Percentiles rank a stretch among this genome's conserved stretches.
These are phyloP conservation scores for Vigna nakashimae DNA, from an alignment of 306 rosid genomes.

Conservation along the genomic window DNA sequence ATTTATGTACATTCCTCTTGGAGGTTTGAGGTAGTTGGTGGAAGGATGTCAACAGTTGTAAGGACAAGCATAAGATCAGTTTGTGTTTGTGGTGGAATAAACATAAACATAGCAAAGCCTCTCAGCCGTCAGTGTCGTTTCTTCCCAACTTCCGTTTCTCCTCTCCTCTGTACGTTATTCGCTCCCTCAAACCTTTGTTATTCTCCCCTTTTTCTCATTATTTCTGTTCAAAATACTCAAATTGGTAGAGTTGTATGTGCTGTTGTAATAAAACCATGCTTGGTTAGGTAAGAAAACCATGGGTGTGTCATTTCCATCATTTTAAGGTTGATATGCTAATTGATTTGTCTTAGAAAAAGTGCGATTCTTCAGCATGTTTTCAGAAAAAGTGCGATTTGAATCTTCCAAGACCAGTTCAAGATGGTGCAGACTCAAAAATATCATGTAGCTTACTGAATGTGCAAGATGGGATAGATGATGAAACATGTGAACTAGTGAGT, in stretches of 20 bases:
- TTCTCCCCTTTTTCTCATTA: background rate
- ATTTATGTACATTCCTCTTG: background rate
- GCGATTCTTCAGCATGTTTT: conserved; percentile 65
- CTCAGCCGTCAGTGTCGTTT: conserved; percentile 12
- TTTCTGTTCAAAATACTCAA: background rate
- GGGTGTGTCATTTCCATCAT: background rate
- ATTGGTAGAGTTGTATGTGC: background rate
- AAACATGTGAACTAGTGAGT: conserved; percentile 74
- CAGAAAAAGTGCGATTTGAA: conserved; percentile 58
- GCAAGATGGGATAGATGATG: conserved; percentile 60
- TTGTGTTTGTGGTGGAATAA: conserved; percentile 18
- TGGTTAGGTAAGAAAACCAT: too few relatives aligned
- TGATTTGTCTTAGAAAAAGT: conserved; percentile 12
- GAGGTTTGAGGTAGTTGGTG: background rate
- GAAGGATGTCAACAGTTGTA: conserved; percentile 25
- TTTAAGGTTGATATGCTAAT: too few relatives aligned
- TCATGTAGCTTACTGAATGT: conserved; percentile 55
- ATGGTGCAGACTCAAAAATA: conserved; percentile 46
- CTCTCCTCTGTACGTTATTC: conserved; percentile 46
- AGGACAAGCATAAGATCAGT: conserved; percentile 29
- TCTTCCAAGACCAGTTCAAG: conserved; percentile 41
- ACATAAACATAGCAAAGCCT: conserved; percentile 37
- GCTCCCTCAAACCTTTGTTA: background rate
- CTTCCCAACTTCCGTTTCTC: conserved; percentile 35
- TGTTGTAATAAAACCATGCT: too few relatives aligned